Base-by-base conservation (phyloP, 2,329 filamentous ascomycete species). In the Scortechinia acanthostroma region DNA sequence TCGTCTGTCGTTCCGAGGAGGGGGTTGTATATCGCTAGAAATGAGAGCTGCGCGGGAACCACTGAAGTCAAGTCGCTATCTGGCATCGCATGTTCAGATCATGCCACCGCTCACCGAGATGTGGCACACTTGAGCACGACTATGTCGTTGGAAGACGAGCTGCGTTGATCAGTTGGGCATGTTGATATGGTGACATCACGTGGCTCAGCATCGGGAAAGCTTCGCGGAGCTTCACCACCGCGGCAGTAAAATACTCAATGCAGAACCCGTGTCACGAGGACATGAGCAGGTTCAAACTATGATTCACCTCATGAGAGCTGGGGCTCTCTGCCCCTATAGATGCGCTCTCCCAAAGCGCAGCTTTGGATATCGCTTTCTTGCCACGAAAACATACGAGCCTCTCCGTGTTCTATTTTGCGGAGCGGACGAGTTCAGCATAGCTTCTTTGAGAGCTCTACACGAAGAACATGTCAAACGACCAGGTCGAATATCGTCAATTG, bases 1-100 rank as follows among this genome's bases (percentile, higher is more conserved):
- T 40, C 35, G 17, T 40, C 35, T 10, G 35, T 40, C 10, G 35
- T 13, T 40, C 35, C 35, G 35, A 94, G 76, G 4, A 84, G 80
- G 23, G 94, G 93, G 62, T 95, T 97, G 73, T 95, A 98, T 61
- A 98, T 94, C 60, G 91, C 83, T 42, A 98, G 76, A 62, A 93
- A 97, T 55, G 88, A 86, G 22, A 97, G 78, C 58, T 88, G 88
- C 25, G 91, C 91, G 37, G 93, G 91, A 23, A 83, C 44, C 44
- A 46, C 43, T 42, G 58, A 61, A 30, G 55, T 51, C 50, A 49
- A 45, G 22, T 60, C 61, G 52, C 51, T 59, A 52, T 58, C 58
- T 55, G 60, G 54, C 65, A 68, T 68, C 46, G 56, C 61, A 62
- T 61, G 48, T 49, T 50, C 43, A 47, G 43, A 30, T 40, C 35